phyloP scores from a whole-genome alignment of 139 green algal species.

The Eudorina sp. region DNA sequence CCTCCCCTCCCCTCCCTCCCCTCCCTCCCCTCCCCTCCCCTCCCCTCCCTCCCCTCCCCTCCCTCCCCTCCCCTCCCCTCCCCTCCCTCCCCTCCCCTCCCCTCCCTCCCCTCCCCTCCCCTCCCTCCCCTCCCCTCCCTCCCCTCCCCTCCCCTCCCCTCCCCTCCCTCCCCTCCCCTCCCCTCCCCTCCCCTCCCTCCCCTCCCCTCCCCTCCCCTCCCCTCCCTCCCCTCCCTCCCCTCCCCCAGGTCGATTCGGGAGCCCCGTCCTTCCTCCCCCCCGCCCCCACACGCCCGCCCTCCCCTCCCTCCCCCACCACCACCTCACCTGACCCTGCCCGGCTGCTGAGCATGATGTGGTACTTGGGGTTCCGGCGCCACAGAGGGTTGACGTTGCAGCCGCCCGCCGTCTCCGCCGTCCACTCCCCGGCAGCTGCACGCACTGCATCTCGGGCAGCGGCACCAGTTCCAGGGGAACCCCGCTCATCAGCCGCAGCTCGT shows the following conservation, averaged over 20 bases:
- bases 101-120: not conserved
- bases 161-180: too few species aligned
- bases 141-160: not conserved
- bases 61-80: not conserved
- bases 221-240: too few species aligned
- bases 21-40: too few species aligned
- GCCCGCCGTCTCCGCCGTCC: conserved; percentile 55
- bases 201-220: too few species aligned
- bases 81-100: not conserved
- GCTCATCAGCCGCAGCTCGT: conserved; percentile 67
- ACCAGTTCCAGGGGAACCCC: conserved; percentile 63
- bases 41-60: too few species aligned
- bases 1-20: too few species aligned
- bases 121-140: not conserved
- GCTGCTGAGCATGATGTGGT: conserved; percentile 53
- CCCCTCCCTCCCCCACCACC: too few species aligned
- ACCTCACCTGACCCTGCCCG: conserved; percentile 39
- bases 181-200: too few species aligned
- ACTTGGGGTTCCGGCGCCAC: conserved; percentile 71
- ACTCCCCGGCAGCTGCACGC: conserved; percentile 47
- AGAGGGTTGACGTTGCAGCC: conserved; percentile 66
- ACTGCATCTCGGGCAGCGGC: conserved; percentile 62
- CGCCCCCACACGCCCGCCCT: too few species aligned
- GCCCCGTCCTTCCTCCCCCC: too few species aligned
- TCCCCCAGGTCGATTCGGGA: not conserved